phyloP scores from a whole-genome alignment of 2,329 filamentous ascomycete species.

The Colletotrichum tanaceti region DNA sequence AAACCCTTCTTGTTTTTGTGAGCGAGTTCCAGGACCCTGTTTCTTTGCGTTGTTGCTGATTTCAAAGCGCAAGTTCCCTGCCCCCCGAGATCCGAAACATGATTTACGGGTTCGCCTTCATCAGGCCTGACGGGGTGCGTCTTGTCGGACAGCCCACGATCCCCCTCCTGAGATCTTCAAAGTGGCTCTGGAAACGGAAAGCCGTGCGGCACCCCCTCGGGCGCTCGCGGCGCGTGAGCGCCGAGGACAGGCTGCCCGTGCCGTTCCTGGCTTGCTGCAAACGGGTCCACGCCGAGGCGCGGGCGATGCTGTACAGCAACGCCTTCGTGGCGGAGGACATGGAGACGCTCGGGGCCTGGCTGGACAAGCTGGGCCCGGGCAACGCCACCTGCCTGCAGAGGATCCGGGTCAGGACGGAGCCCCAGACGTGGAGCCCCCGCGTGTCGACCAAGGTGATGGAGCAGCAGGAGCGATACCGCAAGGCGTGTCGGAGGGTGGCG shows the following conservation, averaged over 20 bases:
- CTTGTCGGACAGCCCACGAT: background rate
- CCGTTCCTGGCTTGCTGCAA: constrained; percentile 9
- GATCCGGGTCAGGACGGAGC: background rate
- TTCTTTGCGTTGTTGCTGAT: background rate
- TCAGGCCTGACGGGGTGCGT: background rate
- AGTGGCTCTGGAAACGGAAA: constrained; percentile 2
- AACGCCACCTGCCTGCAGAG: background rate
- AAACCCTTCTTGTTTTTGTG: background rate
- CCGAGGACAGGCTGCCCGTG: background rate
- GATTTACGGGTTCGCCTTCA: background rate
- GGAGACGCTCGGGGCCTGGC: constrained; percentile 15
- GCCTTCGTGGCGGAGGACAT: constrained; percentile 10
- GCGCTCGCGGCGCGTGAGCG: background rate
- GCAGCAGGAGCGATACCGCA: background rate
- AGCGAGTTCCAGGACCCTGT: background rate
- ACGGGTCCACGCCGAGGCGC: constrained; percentile 10
- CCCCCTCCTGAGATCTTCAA: background rate
- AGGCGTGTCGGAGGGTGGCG: background rate
- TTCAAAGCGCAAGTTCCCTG: background rate
- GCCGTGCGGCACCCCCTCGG: background rate
- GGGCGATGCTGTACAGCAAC: constrained; percentile 8
- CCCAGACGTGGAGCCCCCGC: background rate
- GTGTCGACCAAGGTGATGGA: background rate
- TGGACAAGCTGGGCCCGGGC: background rate
- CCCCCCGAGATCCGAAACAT: constrained; percentile 6